Percentiles rank a stretch among this genome's conserved stretches.
Evolutionary conservation across 768 basidiomycete genomes (phyloP).

Genomic region (Boletus rex-veris): DNA sequence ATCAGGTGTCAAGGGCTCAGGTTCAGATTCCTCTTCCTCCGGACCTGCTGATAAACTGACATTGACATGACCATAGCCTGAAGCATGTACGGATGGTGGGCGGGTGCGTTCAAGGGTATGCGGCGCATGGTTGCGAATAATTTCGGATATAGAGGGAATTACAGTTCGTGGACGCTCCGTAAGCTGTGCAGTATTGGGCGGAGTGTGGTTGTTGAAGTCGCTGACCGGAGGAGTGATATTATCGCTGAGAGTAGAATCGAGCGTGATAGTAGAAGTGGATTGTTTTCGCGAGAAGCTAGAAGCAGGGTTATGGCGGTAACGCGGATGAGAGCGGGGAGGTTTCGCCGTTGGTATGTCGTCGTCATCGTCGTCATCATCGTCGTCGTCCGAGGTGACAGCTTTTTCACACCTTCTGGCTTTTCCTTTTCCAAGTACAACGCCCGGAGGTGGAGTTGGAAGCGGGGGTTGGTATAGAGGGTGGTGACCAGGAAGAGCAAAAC

Average conservation of each 20-base stretch:
- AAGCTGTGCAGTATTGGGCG: conserved; percentile 17
- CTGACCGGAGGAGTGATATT: conserved; percentile 8
- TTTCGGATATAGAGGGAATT: conserved; percentile 83
- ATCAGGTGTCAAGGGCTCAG: conserved; percentile 47
- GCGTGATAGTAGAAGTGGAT: conserved; percentile 32
- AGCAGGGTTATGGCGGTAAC: conserved; percentile 20
- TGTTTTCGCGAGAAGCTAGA: conserved; percentile 22
- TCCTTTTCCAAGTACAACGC: conserved; percentile 60
- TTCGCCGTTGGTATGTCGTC: conserved; percentile 8
- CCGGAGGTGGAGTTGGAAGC: conserved; percentile 79
- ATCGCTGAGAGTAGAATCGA: conserved; percentile 20
- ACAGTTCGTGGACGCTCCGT: conserved; percentile 42
- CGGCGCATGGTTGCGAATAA: conserved; percentile 78
- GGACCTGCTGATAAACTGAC: conserved; percentile 42
- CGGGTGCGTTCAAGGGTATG: conserved; percentile 47
- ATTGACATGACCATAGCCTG: conserved; percentile 46
- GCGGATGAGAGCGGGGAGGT: conserved; percentile 15
- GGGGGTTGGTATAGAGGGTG: conserved; percentile 83
- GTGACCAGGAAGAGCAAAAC: conserved; percentile 56
- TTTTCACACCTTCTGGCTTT: conserved; percentile 29
- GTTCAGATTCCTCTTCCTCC: conserved; percentile 50
- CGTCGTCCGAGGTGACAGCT: conserved; percentile 48
- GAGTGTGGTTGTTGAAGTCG: conserved; percentile 10
- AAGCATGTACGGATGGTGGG: conserved; percentile 43
- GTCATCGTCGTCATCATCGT: conserved; percentile 44